phyloP scores from a whole-genome alignment of 2,329 filamentous ascomycete genomes.

The Harringtonia lauricola region DNA sequence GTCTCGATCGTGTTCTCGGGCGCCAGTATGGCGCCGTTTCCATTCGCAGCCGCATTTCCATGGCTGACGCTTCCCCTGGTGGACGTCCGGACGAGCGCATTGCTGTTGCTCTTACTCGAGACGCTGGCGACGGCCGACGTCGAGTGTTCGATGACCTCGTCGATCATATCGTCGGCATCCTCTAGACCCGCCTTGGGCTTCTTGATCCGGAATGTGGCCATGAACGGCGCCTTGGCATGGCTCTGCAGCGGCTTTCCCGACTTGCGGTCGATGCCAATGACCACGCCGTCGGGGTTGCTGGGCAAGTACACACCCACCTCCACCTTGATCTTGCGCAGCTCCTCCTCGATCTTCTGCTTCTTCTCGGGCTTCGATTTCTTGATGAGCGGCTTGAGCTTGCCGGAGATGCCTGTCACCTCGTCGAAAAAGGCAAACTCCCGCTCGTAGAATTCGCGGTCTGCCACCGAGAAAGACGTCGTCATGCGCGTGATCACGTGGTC shows the following conservation, averaged over 20 bases:
- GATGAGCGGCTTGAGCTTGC: slow-evolving; percentile 88
- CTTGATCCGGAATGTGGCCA: slow-evolving; percentile 96
- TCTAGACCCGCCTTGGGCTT: slow-evolving; percentile 54
- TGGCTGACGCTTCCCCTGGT: slow-evolving; percentile 26
- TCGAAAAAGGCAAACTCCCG: slow-evolving; percentile 97
- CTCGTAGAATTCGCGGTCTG: slow-evolving; percentile 81
- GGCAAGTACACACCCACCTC: slow-evolving; percentile 96
- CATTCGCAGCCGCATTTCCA: slow-evolving; percentile 15
- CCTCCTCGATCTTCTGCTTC: slow-evolving; percentile 98
- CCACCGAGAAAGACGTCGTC: slow-evolving; percentile 66
- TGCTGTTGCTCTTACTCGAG: slow-evolving; percentile 12
- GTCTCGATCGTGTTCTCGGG: slow-evolving; percentile 63
- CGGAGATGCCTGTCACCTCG: slow-evolving; percentile 89
- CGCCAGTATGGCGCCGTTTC: slow-evolving; percentile 7
- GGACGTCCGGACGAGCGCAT: slow-evolving; percentile 6
- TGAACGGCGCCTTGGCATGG: slow-evolving; percentile 96
- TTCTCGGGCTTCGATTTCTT: slow-evolving; percentile 91
- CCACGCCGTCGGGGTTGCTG: slow-evolving; percentile 91
- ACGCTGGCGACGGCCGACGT: too few species aligned
- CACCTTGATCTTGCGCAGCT: slow-evolving; percentile 92
- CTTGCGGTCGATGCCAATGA: slow-evolving; percentile 95
- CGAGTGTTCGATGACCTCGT: slow-evolving; percentile 20
- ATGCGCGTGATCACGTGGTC: slow-evolving; percentile 83
- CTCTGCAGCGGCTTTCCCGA: slow-evolving; percentile 95
- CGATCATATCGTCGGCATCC: slow-evolving; percentile 39